Evolutionary conservation across 257 asterid species (phyloP), one percentile per base, ranked within the genome.

Genomic region (Coffea canephora): DNA sequence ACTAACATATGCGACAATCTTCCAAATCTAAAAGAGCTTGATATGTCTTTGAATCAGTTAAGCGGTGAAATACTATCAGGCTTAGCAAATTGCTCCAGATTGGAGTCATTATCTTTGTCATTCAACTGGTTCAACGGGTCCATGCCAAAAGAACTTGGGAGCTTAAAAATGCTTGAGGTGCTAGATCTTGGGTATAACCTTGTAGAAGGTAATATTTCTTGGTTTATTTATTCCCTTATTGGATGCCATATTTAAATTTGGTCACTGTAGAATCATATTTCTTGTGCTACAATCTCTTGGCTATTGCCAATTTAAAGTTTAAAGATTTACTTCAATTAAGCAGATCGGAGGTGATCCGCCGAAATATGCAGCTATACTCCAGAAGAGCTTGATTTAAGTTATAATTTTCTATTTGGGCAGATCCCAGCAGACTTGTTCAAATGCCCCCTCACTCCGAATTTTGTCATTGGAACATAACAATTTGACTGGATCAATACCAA

Each of bases 401-500:
- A 3, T 52, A 52, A 52, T 16, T 2, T 7, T 50, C 15, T 50
- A 50, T 9, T 50, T 50, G 55, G 55, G 55, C 55, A 50, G 55
- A 50, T 50, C 9, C 12, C 50, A 48, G 5, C 50, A 48, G 5
- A 48, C 12, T 48, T 48, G 50, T 48, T 3, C 50, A 10, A 6
- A 50, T 50, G 55, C n/a, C 55, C 0, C 14, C 8, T 50, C 55
- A 9, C 55, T 50, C 15, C 55, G 55, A 10, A 50, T 50, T 50
- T 50, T 50, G 55, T 9, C 55, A 50, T 50, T 50, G 55, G 14
- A 6, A 14, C 8, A 1, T 2, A 50, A 50, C 15, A 50, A 12
- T 2, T 52, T 52, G 15, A 52, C 18, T 52, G 91, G 91, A 67
- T 78, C 50, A 18, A 12, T 88, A 31, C 91, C 89, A 0, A 54